Conservation (phyloP, 2,329 filamentous ascomycete species). For the Xylaria polymorpha region DNA sequence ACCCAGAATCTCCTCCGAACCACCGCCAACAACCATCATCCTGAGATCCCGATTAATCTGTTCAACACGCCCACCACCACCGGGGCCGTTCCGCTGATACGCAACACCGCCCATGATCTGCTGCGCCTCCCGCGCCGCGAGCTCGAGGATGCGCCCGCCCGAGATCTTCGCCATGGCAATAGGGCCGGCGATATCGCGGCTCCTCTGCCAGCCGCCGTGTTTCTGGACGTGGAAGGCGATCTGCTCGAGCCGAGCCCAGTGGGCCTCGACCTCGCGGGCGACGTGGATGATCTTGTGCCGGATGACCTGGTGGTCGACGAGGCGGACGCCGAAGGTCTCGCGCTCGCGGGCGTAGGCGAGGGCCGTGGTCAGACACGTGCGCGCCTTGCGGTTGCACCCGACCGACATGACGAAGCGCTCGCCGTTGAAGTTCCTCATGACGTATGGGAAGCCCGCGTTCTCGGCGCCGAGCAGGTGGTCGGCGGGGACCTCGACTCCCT, state of each 20-base stretch:
- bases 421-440: conserved; percentile 61
- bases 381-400: conserved; percentile 65
- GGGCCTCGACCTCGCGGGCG: conserved; percentile 66
- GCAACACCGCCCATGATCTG: conserved; percentile 62
- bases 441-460: conserved; percentile 59
- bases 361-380: conserved; percentile 63
- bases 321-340: conserved; percentile 66
- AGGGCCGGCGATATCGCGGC: conserved; percentile 46
- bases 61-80: conserved; percentile 58
- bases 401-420: conserved; percentile 68
- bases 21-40: conserved; percentile 63
- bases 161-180: conserved; percentile 55
- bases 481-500: conserved; percentile 63
- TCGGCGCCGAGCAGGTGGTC: conserved; percentile 65
- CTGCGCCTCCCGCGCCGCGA: conserved; percentile 61
- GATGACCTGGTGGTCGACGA: conserved; percentile 67
- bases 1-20: conserved; percentile 62
- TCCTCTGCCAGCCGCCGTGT: conserved; percentile 46
- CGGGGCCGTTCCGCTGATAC: conserved; percentile 58
- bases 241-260: conserved; percentile 69
- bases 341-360: conserved; percentile 61
- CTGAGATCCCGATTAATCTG: conserved; percentile 62
- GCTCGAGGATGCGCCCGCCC: conserved; percentile 59
- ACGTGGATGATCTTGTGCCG: conserved; percentile 66
- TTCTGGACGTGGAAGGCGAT: conserved; percentile 63